These are phyloP conservation scores for Diaporthe vaccinii DNA, from an alignment of 2,329 filamentous ascomycete species.

Conservation along the genomic window DNA sequence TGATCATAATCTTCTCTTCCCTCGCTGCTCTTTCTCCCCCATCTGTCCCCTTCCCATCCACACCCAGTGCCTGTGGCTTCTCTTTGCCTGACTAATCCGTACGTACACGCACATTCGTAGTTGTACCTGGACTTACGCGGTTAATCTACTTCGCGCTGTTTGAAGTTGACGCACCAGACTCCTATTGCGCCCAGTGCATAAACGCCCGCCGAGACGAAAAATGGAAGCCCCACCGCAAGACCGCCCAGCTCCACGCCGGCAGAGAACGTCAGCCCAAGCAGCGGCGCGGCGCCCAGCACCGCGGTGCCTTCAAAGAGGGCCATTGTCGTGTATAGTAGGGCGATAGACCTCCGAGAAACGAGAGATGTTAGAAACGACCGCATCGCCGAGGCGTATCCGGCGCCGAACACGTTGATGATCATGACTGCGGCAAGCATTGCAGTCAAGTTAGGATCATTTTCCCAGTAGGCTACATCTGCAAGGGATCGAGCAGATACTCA, in stretches of 20 bases:
- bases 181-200: constrained; percentile 32
- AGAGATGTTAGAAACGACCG: constrained; percentile 38
- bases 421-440: constrained; percentile 21
- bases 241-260: constrained; percentile 32
- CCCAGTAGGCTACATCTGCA: background rate
- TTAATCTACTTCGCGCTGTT: background rate
- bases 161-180: constrained; percentile 27
- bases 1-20: background rate
- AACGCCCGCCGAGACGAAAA: constrained; percentile 37
- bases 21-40: background rate
- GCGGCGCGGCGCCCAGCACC: constrained; percentile 14
- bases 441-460: background rate
- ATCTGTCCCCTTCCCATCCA: too few relatives aligned
- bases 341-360: constrained; percentile 27
- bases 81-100: background rate
- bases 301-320: constrained; percentile 39
- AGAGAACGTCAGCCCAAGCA: constrained; percentile 37
- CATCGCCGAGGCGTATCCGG: constrained; percentile 33
- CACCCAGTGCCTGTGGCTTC: too few relatives aligned
- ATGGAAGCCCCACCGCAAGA: constrained; percentile 33
- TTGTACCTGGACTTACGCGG: background rate
- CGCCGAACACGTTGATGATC: constrained; percentile 35
- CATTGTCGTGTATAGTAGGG: constrained; percentile 38
- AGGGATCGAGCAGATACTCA: background rate
- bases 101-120: background rate